These are phyloP conservation scores for Dendrobium chrysotoxum DNA, from an alignment of 106 monocot genomes.

Conservation along the genomic window DNA sequence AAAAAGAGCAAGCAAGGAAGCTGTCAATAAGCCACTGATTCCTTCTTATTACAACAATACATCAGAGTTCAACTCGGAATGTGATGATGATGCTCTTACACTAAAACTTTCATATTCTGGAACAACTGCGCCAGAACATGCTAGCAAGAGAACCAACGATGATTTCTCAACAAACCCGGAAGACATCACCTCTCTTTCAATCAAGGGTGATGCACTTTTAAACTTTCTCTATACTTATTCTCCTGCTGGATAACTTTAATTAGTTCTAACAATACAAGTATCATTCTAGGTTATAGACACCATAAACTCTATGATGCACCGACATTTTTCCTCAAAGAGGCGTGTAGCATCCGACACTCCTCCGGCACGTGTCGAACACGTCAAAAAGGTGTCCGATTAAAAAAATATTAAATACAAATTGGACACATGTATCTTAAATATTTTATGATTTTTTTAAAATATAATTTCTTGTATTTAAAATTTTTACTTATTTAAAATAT, in stretches of 20 bases:
- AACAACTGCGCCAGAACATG: background rate
- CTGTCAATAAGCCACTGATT: background rate
- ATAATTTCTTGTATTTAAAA: no score
- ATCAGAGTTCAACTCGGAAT: slow-evolving; percentile 5
- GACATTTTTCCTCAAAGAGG: no score
- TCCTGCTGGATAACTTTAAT: background rate
- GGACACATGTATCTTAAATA: no score
- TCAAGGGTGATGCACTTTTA: slow-evolving; percentile 50
- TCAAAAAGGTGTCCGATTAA: no score
- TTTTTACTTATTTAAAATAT: no score
- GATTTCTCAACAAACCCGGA: slow-evolving; percentile 12
- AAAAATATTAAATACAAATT: no score
- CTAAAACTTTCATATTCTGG: slow-evolving; percentile 39
- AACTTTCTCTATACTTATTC: background rate
- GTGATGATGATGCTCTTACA: slow-evolving; percentile 27
- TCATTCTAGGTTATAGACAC: no score
- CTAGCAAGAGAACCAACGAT: slow-evolving; percentile 25
- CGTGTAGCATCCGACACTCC: no score
- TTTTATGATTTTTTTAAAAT: no score
- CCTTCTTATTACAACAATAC: background rate
- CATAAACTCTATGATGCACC: no score
- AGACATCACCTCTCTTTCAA: slow-evolving; percentile 40
- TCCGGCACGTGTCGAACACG: no score
- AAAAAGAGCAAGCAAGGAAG: background rate
- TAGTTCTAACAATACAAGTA: no score